phyloP scores from a whole-genome alignment of 1,284 basidiomycete genomes.

The Ceratobasidium papillatum region DNA sequence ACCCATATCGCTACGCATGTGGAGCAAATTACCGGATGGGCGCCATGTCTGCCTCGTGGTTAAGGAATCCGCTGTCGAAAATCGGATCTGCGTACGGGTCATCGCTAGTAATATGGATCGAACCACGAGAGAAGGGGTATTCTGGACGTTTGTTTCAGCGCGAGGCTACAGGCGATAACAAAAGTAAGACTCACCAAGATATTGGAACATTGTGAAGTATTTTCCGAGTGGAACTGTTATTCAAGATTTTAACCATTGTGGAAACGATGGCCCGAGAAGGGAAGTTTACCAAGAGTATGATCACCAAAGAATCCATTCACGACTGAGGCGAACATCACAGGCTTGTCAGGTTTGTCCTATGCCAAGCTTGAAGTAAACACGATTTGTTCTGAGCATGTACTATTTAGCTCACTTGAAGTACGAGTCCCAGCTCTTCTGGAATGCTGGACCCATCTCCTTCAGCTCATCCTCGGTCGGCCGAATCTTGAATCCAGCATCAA shows the following conservation, averaged over 20 bases:
- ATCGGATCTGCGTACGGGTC: slow-evolving; percentile 70
- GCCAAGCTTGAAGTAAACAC: neutral
- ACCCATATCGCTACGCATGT: neutral
- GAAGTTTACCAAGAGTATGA: slow-evolving; percentile 50
- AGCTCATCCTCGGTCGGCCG: slow-evolving; percentile 72
- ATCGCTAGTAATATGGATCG: slow-evolving; percentile 66
- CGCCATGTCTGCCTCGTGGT: slow-evolving; percentile 77
- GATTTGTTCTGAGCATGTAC: neutral
- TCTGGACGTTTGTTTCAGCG: neutral
- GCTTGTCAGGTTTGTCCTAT: slow-evolving; percentile 75
- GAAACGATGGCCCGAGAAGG: slow-evolving; percentile 45
- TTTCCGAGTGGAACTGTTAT: slow-evolving; percentile 60
- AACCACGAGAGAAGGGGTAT: slow-evolving; percentile 40
- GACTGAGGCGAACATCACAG: slow-evolving; percentile 58
- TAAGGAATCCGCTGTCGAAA: slow-evolving; percentile 79
- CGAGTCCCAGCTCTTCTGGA: slow-evolving; percentile 69
- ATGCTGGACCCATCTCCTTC: slow-evolving; percentile 79
- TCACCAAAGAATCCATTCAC: slow-evolving; percentile 38
- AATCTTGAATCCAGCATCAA: slow-evolving; percentile 80
- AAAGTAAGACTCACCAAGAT: slow-evolving; percentile 57
- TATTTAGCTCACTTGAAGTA: slow-evolving; percentile 61
- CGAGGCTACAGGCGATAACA: neutral
- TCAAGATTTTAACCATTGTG: too few species aligned
- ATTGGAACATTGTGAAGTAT: slow-evolving; percentile 79
- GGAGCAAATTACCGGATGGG: slow-evolving; percentile 59